A percentile compares a stretch with the other conserved stretches of the same genome.
Conservation (phyloP, 2,329 filamentous ascomycete species). For the Exophiala dermatitidis region DNA sequence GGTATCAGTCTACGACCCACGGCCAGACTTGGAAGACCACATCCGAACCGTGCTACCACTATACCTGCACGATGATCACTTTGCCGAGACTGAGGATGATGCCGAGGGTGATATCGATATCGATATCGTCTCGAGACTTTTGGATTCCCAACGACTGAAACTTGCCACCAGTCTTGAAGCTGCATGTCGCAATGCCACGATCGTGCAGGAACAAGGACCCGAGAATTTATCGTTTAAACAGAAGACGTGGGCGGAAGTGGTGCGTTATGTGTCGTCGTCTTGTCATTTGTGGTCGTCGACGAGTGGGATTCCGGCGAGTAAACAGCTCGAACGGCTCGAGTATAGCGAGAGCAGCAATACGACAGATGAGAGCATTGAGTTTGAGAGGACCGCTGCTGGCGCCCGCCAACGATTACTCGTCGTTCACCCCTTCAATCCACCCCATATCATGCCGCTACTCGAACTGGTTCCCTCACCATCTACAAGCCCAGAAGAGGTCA, state of each 20-base stretch:
- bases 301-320: constrained; percentile 50
- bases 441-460: constrained; percentile 55
- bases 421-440: constrained; percentile 56
- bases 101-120: constrained; percentile 11
- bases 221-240: constrained; percentile 49
- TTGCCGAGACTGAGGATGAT: no score
- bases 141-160: constrained; percentile 30
- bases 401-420: constrained; percentile 41
- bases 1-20: constrained; percentile 46
- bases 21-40: constrained; percentile 43
- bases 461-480: constrained; percentile 49
- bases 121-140: constrained; percentile 23
- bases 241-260: constrained; percentile 46
- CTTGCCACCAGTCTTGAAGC: constrained; percentile 32
- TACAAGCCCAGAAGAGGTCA: constrained; percentile 36
- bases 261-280: constrained; percentile 37
- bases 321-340: constrained; percentile 38
- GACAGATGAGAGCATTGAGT: background rate
- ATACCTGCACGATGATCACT: constrained; percentile 31
- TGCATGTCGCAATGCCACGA: constrained; percentile 43
- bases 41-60: constrained; percentile 38
- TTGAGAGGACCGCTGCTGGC: background rate
- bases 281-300: constrained; percentile 54
- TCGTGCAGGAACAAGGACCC: constrained; percentile 55
- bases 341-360: no score